phyloP scores from a whole-genome alignment of 2,329 filamentous ascomycete genomes.

The Alternaria burnsii region DNA sequence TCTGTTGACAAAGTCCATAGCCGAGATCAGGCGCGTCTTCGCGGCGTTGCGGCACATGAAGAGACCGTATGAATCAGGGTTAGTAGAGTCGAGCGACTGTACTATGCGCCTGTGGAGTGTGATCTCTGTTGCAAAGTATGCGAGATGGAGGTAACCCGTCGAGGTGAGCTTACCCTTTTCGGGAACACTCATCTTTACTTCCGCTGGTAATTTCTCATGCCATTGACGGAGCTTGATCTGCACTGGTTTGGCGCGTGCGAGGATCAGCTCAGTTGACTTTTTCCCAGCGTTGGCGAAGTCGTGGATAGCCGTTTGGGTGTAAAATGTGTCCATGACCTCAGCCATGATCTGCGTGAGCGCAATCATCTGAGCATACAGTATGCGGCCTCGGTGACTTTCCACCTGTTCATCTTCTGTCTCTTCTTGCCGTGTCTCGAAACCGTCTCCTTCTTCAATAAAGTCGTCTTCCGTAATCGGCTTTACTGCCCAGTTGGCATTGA shows the following conservation, averaged over 20 bases:
- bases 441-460: slow-evolving; percentile 70
- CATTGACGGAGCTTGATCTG: slow-evolving; percentile 84
- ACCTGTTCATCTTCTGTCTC: slow-evolving; percentile 64
- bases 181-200: slow-evolving; percentile 69
- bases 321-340: slow-evolving; percentile 84
- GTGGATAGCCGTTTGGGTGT: slow-evolving; percentile 78
- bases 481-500: slow-evolving; percentile 79
- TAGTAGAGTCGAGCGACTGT: slow-evolving; percentile 70
- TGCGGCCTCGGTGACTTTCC: slow-evolving; percentile 72
- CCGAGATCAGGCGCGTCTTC: slow-evolving; percentile 91
- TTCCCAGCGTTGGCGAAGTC: slow-evolving; percentile 71
- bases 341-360: slow-evolving; percentile 77
- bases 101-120: slow-evolving; percentile 92
- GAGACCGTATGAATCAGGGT: slow-evolving; percentile 78
- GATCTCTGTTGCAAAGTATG: slow-evolving; percentile 94
- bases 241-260: slow-evolving; percentile 80
- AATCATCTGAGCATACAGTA: slow-evolving; percentile 79
- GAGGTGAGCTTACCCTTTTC: slow-evolving; percentile 55
- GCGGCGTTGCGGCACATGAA: slow-evolving; percentile 94
- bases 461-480: slow-evolving; percentile 70
- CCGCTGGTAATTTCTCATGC: slow-evolving; percentile 74
- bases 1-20: slow-evolving; percentile 97
- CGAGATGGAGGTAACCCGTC: slow-evolving; percentile 78
- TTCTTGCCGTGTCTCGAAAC: slow-evolving; percentile 61
- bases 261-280: slow-evolving; percentile 75